Evolutionary conservation across 2,329 filamentous ascomycete species (phyloP), one percentile per base, ranked within the genome.

Genomic region (Cercospora nicotianae): DNA sequence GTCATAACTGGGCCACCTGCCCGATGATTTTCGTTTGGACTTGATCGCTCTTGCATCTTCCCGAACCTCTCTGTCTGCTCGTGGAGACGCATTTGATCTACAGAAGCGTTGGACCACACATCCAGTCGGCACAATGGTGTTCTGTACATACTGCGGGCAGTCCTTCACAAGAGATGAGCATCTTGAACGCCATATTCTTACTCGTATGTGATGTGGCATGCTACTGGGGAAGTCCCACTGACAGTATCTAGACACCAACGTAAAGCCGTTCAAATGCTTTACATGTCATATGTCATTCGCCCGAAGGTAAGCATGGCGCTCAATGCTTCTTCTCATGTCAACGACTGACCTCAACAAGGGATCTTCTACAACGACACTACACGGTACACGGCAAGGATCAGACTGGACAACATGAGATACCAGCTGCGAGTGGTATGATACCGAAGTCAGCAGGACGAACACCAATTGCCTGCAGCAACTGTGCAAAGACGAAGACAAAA

Each of bases 231-330:
- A n/a, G 26, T 31, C n/a, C 31, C 28, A 30, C 69, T 69, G 33
- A 71, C 59, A 31, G 23, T 48, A 48, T 30, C 9, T 71, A 84
- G 83, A 85, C 70, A 85, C 83, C 64, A 84, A 85, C 73, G 82
- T 85, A n/a, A 85, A 85, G 76, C 83, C 83, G 2, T 85, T 84
- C 79, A 85, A 84, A 77, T 85, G 83, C 75, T 83, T 83, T 68
- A 84, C 82, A 39, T 85, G 83, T 73, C 83, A 85, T 69, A 85
- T 85, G 83, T 84, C 83, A 67, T 85, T 85, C 73, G 83, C 83
- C 70, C 78, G 83, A 70, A 79, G 83, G 83, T 85, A 74, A 66
- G 81, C 23, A n/a, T 79, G 28, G n/a, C 60, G 16, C 10, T 5
- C 53, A 18, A 23, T 60, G 23, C 33, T 39, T 48, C 5, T 28